These are phyloP conservation scores for Cyberlindnera bimundalis DNA, from an alignment of 805 yeast species.

Conservation along the genomic window DNA sequence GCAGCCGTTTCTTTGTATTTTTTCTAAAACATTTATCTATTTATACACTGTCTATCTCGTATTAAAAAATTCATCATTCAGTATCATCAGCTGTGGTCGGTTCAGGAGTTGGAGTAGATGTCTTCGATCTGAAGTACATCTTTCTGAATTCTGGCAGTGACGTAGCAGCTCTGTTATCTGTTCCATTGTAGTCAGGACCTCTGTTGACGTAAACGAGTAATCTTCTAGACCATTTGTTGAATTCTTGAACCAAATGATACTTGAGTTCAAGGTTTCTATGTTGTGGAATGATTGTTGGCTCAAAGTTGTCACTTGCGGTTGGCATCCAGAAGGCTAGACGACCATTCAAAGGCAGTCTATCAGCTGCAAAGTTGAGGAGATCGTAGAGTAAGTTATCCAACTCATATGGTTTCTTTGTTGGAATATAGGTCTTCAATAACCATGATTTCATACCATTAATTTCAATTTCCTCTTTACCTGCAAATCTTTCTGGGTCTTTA, in stretches of 20 bases:
- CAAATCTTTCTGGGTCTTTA: conserved; percentile 60
- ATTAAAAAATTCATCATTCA: no score
- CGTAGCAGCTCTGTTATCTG: conserved; percentile 34
- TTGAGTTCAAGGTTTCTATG: conserved; percentile 70
- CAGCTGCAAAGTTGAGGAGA: conserved; percentile 66
- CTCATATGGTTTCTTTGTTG: conserved; percentile 88
- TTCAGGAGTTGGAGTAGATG: conserved; percentile 13
- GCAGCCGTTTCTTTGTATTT: no score
- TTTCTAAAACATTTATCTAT: no score
- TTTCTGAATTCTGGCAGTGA: conserved; percentile 28
- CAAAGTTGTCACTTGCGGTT: conserved; percentile 82
- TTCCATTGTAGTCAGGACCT: conserved; percentile 50
- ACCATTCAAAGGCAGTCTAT: conserved; percentile 69
- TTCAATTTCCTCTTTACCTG: conserved; percentile 68
- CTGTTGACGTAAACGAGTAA: conserved; percentile 75
- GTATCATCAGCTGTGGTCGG: no score
- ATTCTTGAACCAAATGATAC: conserved; percentile 78
- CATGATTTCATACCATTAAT: conserved; percentile 79
- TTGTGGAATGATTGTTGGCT: conserved; percentile 68
- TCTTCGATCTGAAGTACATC: conserved; percentile 24
- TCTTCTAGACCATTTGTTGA: conserved; percentile 91
- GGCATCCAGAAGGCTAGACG: conserved; percentile 98
- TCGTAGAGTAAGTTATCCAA: conserved; percentile 76
- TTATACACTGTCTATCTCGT: no score
- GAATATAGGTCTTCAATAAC: conserved; percentile 77